Evolutionary conservation across 2,329 filamentous ascomycete species (phyloP), one percentile per base, ranked within the genome.

Genomic region (Neoarthrinium moseri): DNA sequence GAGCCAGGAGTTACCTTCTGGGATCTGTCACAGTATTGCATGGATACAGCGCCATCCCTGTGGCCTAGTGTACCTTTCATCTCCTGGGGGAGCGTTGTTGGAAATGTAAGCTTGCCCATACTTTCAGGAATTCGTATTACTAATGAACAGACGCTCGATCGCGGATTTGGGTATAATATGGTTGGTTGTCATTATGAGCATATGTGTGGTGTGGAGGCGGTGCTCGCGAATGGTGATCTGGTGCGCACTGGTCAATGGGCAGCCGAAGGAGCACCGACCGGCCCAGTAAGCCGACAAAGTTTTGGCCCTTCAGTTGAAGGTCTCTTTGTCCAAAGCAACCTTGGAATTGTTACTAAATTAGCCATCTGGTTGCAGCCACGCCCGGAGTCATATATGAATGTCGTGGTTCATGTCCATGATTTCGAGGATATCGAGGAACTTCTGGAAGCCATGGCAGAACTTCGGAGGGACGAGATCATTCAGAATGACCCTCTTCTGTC

Each of bases 31-130:
- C 53, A 62, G 6, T 63, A 70, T 50, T 69, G 71, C 48, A 59
- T 60, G 18, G 62, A 68, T 42, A 56, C 67, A 26, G 58, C 64
- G 49, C 62, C 71, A 43, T 66, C 64, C 43, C 63, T 75, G 5
- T 75, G 72, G 74, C 70, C 73, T 2, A 71, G 69, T 49, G 68
- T 67, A 13, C 71, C 75, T 1, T 73, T 70, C 20, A 61, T 78
- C 7, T 74, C 73, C 21, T 75, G 74, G 60, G 74, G 74, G 2
- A 69, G 65, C 24, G 66, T 78, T 4, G 55, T 78, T 20, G 75
- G 75, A 2, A 78, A 78, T 53, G 64, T 68, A 46, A 22, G 65
- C 41, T n/a, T n/a, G n/a, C n/a, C n/a, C n/a, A n/a, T n/a, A n/a
- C n/a, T n/a, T n/a, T n/a, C n/a, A n/a, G n/a, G n/a, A n/a, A n/a